These are phyloP conservation scores for Hura crepitans DNA, from an alignment of 441 rosid genomes.

Conservation along the genomic window DNA sequence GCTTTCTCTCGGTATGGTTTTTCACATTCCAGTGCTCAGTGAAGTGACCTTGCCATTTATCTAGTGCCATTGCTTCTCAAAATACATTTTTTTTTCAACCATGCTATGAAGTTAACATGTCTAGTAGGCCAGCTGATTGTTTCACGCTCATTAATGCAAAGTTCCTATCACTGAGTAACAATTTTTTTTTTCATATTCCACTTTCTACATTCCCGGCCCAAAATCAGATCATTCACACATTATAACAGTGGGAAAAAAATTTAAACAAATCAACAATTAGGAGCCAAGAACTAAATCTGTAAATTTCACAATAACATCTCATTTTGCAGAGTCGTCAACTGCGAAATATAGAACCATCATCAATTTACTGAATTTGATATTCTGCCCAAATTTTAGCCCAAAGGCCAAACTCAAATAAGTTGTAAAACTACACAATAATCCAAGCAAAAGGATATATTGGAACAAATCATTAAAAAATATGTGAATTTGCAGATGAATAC, in stretches of 20 bases:
- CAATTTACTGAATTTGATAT: too few relatives aligned
- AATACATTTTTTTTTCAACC: not conserved
- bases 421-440: not conserved
- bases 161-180: not conserved
- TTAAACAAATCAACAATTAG: too few relatives aligned
- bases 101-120: not conserved
- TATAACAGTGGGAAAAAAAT: not conserved
- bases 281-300: too few relatives aligned
- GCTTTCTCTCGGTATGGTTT: too few relatives aligned
- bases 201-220: not conserved
- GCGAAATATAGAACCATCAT: not conserved
- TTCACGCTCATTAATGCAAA: not conserved
- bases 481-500: constrained; percentile 25
- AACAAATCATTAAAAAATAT: not conserved
- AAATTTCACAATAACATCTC: not conserved
- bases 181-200: not conserved
- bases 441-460: not conserved
- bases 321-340: not conserved
- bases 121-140: not conserved
- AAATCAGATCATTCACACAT: too few relatives aligned
- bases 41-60: too few relatives aligned
- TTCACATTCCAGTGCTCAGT: too few relatives aligned
- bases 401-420: not conserved
- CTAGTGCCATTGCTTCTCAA: not conserved
- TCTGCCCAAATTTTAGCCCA: not conserved